phyloP scores from a whole-genome alignment of 1,284 basidiomycete genomes.

The Ceratobasidium sp. region DNA sequence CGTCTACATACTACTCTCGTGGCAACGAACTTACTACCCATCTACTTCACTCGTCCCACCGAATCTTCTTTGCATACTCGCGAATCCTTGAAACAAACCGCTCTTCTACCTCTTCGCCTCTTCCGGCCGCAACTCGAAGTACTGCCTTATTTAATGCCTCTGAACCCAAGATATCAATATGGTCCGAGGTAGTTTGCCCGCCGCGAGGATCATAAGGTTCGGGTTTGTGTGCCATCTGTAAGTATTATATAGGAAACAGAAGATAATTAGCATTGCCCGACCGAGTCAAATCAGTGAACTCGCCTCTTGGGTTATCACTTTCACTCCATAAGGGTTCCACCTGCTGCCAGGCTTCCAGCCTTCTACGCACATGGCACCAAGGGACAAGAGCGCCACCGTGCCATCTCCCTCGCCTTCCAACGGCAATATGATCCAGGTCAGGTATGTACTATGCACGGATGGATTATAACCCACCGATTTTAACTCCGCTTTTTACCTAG shows the following conservation, averaged over 20 bases:
- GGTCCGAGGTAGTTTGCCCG: conserved; percentile 88
- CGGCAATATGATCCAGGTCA: neutral
- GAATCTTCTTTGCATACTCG: conserved; percentile 75
- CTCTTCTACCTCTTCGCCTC: conserved; percentile 68
- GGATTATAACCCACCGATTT: conserved; percentile 61
- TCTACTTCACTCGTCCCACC: conserved; percentile 65
- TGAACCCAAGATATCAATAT: conserved; percentile 93
- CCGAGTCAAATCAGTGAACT: conserved; percentile 42
- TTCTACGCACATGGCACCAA: conserved; percentile 94
- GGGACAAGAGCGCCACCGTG: conserved; percentile 86
- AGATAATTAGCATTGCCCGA: conserved; percentile 41
- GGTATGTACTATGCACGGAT: too few species aligned
- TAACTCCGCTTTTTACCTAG: conserved; percentile 80
- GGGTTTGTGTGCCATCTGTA: conserved; percentile 84
- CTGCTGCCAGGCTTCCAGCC: conserved; percentile 84
- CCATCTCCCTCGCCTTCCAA: conserved; percentile 82
- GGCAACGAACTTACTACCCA: too few species aligned
- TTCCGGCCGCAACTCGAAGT: conserved; percentile 83
- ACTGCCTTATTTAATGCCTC: conserved; percentile 90
- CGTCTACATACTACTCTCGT: too few species aligned
- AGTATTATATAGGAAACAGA: neutral
- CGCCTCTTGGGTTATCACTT: conserved; percentile 86
- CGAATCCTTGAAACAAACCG: conserved; percentile 80
- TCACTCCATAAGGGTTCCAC: conserved; percentile 94
- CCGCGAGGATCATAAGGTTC: conserved; percentile 78